Conservation (phyloP, 2,329 filamentous ascomycete genomes). For the Cryphonectria japonica region DNA sequence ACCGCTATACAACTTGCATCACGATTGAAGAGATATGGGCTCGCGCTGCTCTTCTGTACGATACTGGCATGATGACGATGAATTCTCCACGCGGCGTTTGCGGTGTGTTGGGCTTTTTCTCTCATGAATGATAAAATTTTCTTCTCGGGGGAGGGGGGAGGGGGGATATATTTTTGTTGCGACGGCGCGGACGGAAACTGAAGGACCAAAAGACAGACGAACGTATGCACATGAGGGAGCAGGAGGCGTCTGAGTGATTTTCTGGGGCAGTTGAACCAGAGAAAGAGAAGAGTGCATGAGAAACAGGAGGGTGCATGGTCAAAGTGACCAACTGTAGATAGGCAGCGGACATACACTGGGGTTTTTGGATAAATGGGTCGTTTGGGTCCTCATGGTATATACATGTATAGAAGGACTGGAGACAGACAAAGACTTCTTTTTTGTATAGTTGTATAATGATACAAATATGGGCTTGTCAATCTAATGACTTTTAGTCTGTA, state of each 20-base stretch:
- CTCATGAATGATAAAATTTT: not conserved
- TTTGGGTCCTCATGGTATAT: not conserved
- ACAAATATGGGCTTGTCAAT: not conserved
- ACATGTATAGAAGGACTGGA: not conserved
- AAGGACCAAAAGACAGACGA: not conserved
- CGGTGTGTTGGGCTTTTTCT: not conserved
- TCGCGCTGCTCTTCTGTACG: conserved; percentile 8
- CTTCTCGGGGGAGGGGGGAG: not conserved
- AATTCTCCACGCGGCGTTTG: conserved; percentile 9
- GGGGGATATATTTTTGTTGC: no score
- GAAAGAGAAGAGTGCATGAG: not conserved
- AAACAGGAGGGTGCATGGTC: not conserved
- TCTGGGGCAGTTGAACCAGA: not conserved
- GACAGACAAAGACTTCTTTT: not conserved
- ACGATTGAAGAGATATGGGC: not conserved
- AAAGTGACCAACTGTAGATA: not conserved
- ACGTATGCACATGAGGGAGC: not conserved
- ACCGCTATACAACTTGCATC: not conserved
- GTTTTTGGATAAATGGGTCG: not conserved
- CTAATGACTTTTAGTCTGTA: no score
- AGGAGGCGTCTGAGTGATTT: not conserved
- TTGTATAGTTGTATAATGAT: conserved; percentile 10
- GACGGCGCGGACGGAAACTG: not conserved
- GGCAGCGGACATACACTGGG: not conserved
- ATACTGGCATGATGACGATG: conserved; percentile 10